Base-by-base conservation (phyloP, 1,284 basidiomycete genomes). In the Veloboletus limbatus region DNA sequence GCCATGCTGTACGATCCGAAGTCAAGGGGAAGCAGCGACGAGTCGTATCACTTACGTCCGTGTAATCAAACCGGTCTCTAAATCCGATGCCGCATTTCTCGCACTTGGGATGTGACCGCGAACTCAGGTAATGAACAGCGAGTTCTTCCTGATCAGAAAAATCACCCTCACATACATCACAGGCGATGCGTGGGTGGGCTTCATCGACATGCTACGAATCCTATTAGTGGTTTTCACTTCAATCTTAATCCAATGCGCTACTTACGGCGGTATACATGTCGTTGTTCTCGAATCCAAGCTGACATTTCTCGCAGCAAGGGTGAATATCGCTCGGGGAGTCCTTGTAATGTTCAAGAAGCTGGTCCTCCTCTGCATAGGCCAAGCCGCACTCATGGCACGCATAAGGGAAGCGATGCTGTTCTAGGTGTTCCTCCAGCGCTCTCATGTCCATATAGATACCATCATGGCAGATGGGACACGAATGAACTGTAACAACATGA, bases 401-500 rank as follows among this genome's bases (percentile, higher is more conserved):
- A 31, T 62, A 62, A 32, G 62, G 58, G 16, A 43, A 47, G 8
- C 58, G 58, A 43, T 68, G 63, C 7, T 58, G 51, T 13, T 59
- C 66, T 13, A 68, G 53, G 21, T 65, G 63, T 18, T 65, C 52
- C 18, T 67, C 60, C 32, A 65, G 27, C 3, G 36, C 13, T 33
- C 48, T 52, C 37, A 40, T 48, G 36, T 66, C 56, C 49, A 57
- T 44, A 40, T 64, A 65, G 30, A 55, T 46, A n/a, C 65, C 63
- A 30, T 66, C 62, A 16, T 65, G 58, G 40, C 63, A 65, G 44
- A 65, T 54, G 17, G 60, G 60, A 27, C 63, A 65, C 17, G 66
- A 66, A 28, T 65, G 63, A 13, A 63, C 62, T n/a, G 60, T 56
- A 20, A 54, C 55, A 24, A 65, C 40, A 26, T 65, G 63, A 26